Evolutionary conservation across 2,329 filamentous ascomycete genomes (phyloP), one percentile per base, ranked within the genome.

Genomic region (Nothopassalora personata): DNA sequence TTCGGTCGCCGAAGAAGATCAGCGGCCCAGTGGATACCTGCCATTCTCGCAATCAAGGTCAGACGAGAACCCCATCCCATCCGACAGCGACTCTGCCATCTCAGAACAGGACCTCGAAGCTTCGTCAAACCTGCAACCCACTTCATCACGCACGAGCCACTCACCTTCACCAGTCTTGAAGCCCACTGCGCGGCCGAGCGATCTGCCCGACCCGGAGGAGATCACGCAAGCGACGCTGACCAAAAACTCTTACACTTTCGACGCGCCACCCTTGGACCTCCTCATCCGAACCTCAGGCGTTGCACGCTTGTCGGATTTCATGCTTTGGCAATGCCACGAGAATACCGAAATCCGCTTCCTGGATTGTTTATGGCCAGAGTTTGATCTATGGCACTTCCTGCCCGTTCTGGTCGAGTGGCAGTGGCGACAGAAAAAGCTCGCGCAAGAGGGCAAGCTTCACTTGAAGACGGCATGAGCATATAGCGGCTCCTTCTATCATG

Each of bases 301-400:
- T 13, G 88, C 92, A 74, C 84, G 94, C 52, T 79, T 99, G 60
- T 97, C 91, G 71, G 94, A 99, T 73, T 99, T 97, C 69, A 94
- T 99, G 92, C 85, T 99, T 34, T 99, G 94, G 94, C 94, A 99
- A 75, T 94, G 90, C 68, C 92, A 97, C 71, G 85, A 96, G 71
- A 82, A 93, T 64, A 97, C 94, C 0, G 89, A 96, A 60, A 88
- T 99, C 64, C 90, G 95, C 60, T 99, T 97, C 72, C 77, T 97
- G 58, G 84, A 96, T 68, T 94, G 90, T 64, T 80, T 96, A 62
- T 99, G 94, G 94, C 94, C 94, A 1, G 91, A 97, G 63, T 97
- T 99, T 68, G 91, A 96, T 71, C 81, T 99, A 4, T 93, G 91
- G 86, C 84, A 92, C 60, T 97, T 97, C 74, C 75, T 99, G 18